These are phyloP conservation scores for Avena sativa DNA, from an alignment of 176 grass and related monocot species.

Conservation along the genomic window DNA sequence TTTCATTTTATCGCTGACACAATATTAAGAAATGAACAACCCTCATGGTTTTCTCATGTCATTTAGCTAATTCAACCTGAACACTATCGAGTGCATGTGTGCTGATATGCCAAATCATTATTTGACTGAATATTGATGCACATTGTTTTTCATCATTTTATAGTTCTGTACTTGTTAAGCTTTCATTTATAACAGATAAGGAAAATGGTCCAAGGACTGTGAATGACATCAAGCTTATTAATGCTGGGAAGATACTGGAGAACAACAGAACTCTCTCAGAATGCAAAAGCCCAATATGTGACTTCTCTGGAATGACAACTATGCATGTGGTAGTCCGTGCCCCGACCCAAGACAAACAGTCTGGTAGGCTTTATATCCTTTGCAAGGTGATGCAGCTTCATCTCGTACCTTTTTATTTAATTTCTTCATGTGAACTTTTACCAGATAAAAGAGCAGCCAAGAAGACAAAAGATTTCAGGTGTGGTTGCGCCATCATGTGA, in stretches of 20 bases:
- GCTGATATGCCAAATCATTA: neutral
- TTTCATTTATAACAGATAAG: slow-evolving; percentile 56
- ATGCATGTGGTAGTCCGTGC: slow-evolving; percentile 68
- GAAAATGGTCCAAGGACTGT: slow-evolving; percentile 69
- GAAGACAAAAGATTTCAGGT: slow-evolving; percentile 56
- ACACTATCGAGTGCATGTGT: neutral
- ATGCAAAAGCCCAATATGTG: slow-evolving; percentile 65
- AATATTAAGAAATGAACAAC: neutral
- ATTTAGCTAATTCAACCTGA: neutral
- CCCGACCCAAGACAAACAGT: slow-evolving; percentile 51
- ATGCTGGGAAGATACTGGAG: slow-evolving; percentile 79
- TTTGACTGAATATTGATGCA: neutral
- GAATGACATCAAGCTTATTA: slow-evolving; percentile 67
- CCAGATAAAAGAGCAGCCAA: slow-evolving; percentile 58
- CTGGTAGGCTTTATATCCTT: slow-evolving; percentile 38
- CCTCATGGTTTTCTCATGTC: neutral
- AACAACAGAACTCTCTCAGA: slow-evolving; percentile 69
- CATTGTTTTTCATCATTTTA: slow-evolving; percentile 22
- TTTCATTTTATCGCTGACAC: neutral
- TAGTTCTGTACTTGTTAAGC: neutral
- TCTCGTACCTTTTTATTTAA: slow-evolving; percentile 9
- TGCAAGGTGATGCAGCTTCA: slow-evolving; percentile 1
- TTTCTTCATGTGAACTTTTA: slow-evolving; percentile 21
- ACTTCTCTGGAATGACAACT: slow-evolving; percentile 67
- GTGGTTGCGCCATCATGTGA: slow-evolving; percentile 68